Evolutionary conservation across 176 grass and related monocot genomes (phyloP).

Genomic region (Thinopyrum elongatum): DNA sequence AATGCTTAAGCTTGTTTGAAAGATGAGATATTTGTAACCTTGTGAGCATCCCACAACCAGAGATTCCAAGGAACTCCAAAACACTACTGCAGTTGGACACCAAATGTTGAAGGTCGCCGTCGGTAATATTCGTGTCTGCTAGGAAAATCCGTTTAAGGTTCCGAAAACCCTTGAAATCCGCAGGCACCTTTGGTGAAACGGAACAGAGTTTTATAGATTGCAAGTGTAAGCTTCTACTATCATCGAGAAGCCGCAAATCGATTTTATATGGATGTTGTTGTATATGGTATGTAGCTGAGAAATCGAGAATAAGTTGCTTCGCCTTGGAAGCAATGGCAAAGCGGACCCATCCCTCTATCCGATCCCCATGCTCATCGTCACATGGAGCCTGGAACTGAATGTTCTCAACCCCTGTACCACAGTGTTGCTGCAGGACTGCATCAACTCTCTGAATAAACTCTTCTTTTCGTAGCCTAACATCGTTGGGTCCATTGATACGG

Average conservation of each 20-base stretch:
- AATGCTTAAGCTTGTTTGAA: not conserved
- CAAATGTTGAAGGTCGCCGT: not conserved
- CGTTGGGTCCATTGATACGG: not conserved
- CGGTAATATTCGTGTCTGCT: not conserved
- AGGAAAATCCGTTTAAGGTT: not conserved
- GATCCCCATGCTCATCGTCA: not conserved
- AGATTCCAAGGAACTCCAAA: constrained; percentile 4
- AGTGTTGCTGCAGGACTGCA: not conserved
- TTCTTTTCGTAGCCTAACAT: not conserved
- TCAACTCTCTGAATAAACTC: not conserved
- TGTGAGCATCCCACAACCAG: not conserved
- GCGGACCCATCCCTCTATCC: not conserved
- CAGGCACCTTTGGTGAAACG: not conserved
- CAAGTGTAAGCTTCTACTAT: not conserved
- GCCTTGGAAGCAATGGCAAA: not conserved
- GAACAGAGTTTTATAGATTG: not conserved
- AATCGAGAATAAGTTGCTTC: not conserved
- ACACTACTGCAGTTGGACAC: not conserved
- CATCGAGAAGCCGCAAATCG: not conserved
- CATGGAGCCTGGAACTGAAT: not conserved
- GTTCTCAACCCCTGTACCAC: not conserved
- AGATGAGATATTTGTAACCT: not conserved
- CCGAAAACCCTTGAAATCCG: not conserved
- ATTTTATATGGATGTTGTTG: not conserved
- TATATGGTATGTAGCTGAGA: not conserved